These are phyloP conservation scores for Aaosphaeria pasadenensis DNA, from an alignment of 2,329 filamentous ascomycete genomes.

Conservation along the genomic window DNA sequence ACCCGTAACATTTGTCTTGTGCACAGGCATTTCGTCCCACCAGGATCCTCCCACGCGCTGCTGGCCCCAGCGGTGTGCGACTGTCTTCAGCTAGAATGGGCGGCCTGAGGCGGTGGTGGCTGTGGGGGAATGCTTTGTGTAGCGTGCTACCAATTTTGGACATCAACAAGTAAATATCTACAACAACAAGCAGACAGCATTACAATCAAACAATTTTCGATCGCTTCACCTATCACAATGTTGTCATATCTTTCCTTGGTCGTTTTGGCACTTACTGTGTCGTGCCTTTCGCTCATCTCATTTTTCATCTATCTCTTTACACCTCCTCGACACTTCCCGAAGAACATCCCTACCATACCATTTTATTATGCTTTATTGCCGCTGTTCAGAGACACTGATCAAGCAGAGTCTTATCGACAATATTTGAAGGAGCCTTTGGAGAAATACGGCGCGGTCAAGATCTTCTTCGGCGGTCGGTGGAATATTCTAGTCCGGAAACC, in stretches of 20 bases:
- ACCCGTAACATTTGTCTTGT: no score
- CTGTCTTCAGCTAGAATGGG: no score
- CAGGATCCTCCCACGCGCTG: no score
- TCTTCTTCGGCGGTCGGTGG: slow-evolving; percentile 51
- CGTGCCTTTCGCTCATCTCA: slow-evolving; percentile 13
- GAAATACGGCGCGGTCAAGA: slow-evolving; percentile 46
- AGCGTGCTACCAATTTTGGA: no score
- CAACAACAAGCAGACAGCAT: no score
- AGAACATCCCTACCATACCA: slow-evolving; percentile 43
- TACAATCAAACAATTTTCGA: no score
- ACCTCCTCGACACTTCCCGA: slow-evolving; percentile 20
- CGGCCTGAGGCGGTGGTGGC: no score
- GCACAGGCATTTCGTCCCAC: no score
- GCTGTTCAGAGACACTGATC: slow-evolving; percentile 43
- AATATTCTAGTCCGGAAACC: slow-evolving; percentile 48
- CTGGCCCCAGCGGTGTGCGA: no score
- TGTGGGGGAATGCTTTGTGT: no score
- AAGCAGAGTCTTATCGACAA: slow-evolving; percentile 39
- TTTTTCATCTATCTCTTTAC: slow-evolving; percentile 24
- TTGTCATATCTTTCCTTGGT: slow-evolving; percentile 20
- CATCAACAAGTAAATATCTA: no score
- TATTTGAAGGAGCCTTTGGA: slow-evolving; percentile 41
- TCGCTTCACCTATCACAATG: slow-evolving; percentile 12
- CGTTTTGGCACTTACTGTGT: slow-evolving; percentile 15
- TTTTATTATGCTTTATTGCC: slow-evolving; percentile 46